A percentile compares a stretch with the other conserved stretches of the same genome.
phyloP scores from a whole-genome alignment of 345 rosid genomes.

The Melaleuca quinquenervia region DNA sequence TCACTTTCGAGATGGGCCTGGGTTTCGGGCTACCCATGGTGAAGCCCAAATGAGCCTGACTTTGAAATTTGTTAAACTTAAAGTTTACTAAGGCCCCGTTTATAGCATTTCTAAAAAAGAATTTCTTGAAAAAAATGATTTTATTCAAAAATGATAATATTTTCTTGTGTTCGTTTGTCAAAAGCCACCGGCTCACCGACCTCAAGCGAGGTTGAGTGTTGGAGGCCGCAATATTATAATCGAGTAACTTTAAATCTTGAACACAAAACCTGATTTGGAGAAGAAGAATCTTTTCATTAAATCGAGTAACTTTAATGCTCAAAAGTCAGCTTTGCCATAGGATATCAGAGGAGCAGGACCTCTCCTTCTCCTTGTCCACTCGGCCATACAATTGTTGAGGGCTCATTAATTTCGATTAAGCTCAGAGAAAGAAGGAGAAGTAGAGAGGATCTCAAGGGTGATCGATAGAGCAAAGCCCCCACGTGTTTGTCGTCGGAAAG shows the following conservation, averaged over 20 bases:
- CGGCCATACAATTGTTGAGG: fast-evolving
- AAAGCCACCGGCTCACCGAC: no score
- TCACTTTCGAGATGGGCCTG: neutral
- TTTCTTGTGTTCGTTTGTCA: no score
- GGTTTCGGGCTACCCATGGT: neutral
- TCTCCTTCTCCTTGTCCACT: neutral
- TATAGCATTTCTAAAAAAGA: no score
- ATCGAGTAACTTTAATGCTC: neutral
- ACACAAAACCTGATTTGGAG: neutral
- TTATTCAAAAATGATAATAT: no score
- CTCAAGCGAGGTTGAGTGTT: no score
- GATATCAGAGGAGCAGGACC: neutral
- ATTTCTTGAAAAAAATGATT: no score
- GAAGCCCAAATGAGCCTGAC: neutral
- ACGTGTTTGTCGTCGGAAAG: neutral
- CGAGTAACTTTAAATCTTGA: no score
- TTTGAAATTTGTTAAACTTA: neutral
- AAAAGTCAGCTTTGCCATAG: neutral
- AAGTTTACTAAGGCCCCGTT: neutral
- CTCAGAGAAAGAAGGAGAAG: neutral
- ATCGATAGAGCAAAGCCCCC: neutral
- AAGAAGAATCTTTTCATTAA: neutral
- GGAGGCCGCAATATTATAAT: no score
- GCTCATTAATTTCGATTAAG: neutral
- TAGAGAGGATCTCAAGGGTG: neutral